Conservation (phyloP, 345 rosid genomes). For the Cardamine occulta region DNA sequence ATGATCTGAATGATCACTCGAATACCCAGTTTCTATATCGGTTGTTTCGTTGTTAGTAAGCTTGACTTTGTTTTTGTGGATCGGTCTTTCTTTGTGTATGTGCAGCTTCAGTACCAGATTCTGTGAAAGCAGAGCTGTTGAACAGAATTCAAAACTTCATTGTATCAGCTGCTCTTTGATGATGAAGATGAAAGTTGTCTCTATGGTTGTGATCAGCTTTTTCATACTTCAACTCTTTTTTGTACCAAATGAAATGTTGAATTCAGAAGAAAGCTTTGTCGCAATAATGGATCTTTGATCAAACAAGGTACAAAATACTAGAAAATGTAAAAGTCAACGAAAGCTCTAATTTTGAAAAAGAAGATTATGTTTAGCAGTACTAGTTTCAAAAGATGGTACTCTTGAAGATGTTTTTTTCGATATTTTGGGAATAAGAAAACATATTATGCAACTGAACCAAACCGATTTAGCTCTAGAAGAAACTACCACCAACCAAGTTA, state of each 20-base stretch:
- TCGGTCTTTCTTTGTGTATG: constrained; percentile 4
- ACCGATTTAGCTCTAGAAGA: background rate
- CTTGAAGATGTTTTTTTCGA: no score
- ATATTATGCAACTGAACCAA: background rate
- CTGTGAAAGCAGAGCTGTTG: constrained; percentile 72
- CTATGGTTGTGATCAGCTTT: background rate
- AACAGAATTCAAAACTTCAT: constrained; percentile 64
- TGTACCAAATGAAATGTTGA: constrained; percentile 6
- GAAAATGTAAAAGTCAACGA: no score
- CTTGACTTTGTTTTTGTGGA: background rate
- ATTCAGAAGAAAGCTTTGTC: background rate
- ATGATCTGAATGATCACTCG: background rate
- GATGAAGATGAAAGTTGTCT: background rate
- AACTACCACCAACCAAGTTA: background rate
- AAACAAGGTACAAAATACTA: background rate
- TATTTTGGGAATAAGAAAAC: background rate
- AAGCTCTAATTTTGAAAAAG: no score
- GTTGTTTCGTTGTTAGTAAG: background rate
- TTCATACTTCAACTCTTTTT: background rate
- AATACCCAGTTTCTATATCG: background rate
- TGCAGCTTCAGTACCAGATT: constrained; percentile 75
- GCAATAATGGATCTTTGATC: background rate
- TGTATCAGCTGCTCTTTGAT: constrained; percentile 48
- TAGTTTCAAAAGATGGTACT: background rate
- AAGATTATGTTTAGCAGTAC: no score